These are phyloP conservation scores for Boletus huronensis DNA, from an alignment of 768 basidiomycete species.

Conservation along the genomic window DNA sequence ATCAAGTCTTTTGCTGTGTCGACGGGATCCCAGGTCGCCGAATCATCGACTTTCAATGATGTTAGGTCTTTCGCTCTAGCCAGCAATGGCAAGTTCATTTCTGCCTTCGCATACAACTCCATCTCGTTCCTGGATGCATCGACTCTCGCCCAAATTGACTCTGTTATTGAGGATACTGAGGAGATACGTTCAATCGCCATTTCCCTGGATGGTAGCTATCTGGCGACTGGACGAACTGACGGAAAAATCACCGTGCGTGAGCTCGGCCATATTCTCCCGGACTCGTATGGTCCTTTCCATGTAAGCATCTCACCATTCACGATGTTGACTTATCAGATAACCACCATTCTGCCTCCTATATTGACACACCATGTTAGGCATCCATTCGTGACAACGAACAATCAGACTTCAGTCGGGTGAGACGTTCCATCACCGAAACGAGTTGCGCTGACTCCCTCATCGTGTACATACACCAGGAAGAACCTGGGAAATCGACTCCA, in stretches of 20 bases:
- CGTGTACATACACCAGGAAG: background rate
- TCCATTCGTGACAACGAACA: background rate
- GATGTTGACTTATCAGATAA: too few species aligned
- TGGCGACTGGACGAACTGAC: background rate
- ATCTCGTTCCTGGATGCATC: background rate
- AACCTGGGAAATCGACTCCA: background rate
- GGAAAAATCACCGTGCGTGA: background rate
- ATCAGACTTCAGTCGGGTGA: too few species aligned
- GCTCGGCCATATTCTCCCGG: background rate
- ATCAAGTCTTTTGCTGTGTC: background rate
- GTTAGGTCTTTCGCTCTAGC: background rate
- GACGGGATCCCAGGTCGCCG: background rate
- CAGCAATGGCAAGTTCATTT: background rate
- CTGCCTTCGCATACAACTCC: background rate
- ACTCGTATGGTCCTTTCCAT: constrained; percentile 5
- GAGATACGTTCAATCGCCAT: background rate
- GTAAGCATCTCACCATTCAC: background rate
- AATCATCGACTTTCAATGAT: background rate
- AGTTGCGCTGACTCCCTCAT: background rate
- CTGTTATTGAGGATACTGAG: background rate
- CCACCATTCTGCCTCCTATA: background rate
- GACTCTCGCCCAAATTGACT: background rate
- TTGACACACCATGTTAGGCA: background rate
- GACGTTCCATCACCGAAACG: background rate
- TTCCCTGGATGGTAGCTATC: background rate